These are phyloP conservation scores for Neonectria neomacrospora DNA, from an alignment of 2,329 filamentous ascomycete species.

Conservation along the genomic window DNA sequence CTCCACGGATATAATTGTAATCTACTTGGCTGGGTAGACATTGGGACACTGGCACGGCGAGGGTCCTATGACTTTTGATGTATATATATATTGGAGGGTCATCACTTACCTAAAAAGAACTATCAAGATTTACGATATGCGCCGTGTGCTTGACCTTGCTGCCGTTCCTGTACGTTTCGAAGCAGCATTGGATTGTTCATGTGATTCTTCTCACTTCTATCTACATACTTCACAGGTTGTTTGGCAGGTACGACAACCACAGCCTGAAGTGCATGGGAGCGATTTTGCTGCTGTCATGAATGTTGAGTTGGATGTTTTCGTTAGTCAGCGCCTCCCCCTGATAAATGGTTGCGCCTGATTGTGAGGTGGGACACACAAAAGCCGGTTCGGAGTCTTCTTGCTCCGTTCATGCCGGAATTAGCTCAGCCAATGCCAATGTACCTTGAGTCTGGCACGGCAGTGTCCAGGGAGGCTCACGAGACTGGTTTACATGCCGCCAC, in stretches of 20 bases:
- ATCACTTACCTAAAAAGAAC: not conserved
- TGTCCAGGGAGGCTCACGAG: not conserved
- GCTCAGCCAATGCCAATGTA: conserved; percentile 11
- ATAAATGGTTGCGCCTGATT: not conserved
- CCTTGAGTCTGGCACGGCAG: not conserved
- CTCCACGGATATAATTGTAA: conserved; percentile 46
- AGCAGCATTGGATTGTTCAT: not conserved
- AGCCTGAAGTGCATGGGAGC: not conserved
- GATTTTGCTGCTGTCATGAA: conserved; percentile 1
- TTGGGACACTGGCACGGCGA: conserved; percentile 11
- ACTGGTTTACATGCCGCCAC: not conserved
- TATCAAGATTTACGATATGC: not conserved
- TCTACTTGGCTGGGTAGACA: conserved; percentile 34
- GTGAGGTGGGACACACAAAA: conserved; percentile 9
- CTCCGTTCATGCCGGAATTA: conserved; percentile 10
- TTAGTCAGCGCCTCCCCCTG: conserved; percentile 8
- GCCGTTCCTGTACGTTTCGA: not conserved
- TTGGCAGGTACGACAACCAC: not conserved
- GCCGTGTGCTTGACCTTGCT: not conserved
- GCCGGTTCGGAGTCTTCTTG: conserved; percentile 19
- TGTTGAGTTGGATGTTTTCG: conserved; percentile 18
- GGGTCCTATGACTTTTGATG: conserved; percentile 26
- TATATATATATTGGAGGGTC: conserved; percentile 29
- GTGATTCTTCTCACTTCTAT: not conserved
- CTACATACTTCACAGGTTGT: not conserved